Conservation (phyloP, 169 alveolate species). For the Eimeria acervulina region DNA sequence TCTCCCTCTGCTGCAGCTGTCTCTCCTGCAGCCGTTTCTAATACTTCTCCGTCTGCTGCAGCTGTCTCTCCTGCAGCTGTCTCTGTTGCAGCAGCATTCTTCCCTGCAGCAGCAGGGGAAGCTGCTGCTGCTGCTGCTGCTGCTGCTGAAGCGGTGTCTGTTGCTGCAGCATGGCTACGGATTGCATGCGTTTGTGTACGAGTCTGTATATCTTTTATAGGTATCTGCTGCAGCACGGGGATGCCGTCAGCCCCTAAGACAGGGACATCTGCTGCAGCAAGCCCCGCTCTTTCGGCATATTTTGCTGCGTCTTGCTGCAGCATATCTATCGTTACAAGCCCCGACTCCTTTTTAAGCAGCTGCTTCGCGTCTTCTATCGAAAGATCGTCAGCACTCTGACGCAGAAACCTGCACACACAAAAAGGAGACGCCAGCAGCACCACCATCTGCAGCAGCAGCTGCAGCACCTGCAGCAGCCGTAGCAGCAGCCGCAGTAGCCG, state of each 20-base stretch:
- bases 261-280: slow-evolving; percentile 17
- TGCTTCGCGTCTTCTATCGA: slow-evolving; percentile 2
- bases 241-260: neutral
- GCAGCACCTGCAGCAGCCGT: too few relatives aligned
- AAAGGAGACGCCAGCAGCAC: too few relatives aligned
- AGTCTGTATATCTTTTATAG: neutral
- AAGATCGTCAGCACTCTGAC: slow-evolving; percentile 30
- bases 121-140: slow-evolving; percentile 22
- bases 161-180: too few relatives aligned
- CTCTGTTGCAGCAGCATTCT: too few relatives aligned
- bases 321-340: neutral
- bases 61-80: neutral
- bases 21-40: neutral
- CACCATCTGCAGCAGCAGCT: too few relatives aligned
- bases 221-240: neutral
- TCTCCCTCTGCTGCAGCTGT: neutral
- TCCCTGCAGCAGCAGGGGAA: neutral
- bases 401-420: slow-evolving; percentile 37
- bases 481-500: too few relatives aligned
- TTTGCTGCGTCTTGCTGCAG: neutral
- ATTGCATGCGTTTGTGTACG: too few relatives aligned
- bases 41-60: too few relatives aligned
- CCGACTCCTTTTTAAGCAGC: slow-evolving; percentile 47
- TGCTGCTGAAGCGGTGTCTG: neutral
- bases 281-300: neutral